Evolutionary conservation across 257 asterid species (phyloP), one percentile per base, ranked within the genome.

Genomic region (Salvia miltiorrhiza): DNA sequence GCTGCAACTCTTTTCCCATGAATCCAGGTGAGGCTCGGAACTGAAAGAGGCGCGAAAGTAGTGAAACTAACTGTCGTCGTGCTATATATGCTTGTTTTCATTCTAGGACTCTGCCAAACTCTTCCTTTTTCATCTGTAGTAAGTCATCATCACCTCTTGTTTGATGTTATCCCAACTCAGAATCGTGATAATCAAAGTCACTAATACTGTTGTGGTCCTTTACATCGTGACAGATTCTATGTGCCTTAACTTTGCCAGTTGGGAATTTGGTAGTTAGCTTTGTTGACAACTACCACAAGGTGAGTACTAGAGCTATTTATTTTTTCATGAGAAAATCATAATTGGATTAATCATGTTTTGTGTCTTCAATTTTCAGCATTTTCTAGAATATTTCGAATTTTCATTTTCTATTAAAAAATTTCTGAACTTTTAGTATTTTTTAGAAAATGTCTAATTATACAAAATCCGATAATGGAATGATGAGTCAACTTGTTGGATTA

Each of bases 1-100:
- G 16, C n/a, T 23, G 4, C 35, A 76, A 43, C 67, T 3, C n/a
- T 52, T 49, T 59, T 28, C 20, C 3, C 23, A 58, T 43, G 7
- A 76, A 60, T 81, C 59, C 84, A 88, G 97, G 96, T 90, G 33
- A 80, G 88, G 79, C 91, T 92, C 20, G 98, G 98, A 65, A 78
- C 85, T 3, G 73, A 75, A 82, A 61, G 78, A 21, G 98, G 93
- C 50, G 77, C 93, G 12, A 77, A 83, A 59, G 84, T 81, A 14
- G 90, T 90, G 63, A 85, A 84, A 85, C 70, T 74, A 33, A 81
- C 86, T 11, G 83, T 90, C 9, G 47, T 75, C 20, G n/a, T 77
- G 3, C 82, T 92, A 28, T 92, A 90, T 75, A 81, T 76, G 19
- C 79, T 78, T 73, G 64, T 80, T 55, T 73, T 90, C 72, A 37